These are phyloP conservation scores for Hericium rajendrae DNA, from an alignment of 768 basidiomycete species.

Conservation along the genomic window DNA sequence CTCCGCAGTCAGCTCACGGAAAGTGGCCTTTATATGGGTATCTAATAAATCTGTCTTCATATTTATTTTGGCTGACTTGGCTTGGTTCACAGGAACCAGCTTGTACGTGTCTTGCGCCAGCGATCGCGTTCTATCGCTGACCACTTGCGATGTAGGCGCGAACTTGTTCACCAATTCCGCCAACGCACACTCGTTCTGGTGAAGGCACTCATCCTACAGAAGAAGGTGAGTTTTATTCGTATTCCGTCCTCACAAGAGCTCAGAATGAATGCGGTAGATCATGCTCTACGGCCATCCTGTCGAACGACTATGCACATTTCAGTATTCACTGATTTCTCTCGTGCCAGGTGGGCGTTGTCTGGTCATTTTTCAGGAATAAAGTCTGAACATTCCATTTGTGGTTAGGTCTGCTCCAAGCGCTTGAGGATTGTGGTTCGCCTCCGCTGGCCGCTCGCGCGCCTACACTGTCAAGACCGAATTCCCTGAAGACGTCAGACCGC, in stretches of 20 bases:
- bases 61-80: slow-evolving; percentile 7
- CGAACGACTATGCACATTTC: slow-evolving; percentile 91
- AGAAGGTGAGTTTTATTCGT: slow-evolving; percentile 47
- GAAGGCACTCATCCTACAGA: slow-evolving; percentile 90
- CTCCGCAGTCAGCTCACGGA: slow-evolving; percentile 79
- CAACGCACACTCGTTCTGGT: slow-evolving; percentile 89
- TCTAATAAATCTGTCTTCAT: slow-evolving; percentile 14
- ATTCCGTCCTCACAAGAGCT: neutral
- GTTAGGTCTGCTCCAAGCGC: slow-evolving; percentile 72
- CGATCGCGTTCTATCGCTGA: neutral
- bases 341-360: slow-evolving; percentile 57
- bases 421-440: slow-evolving; percentile 90
- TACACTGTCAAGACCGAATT: slow-evolving; percentile 63
- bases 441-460: slow-evolving; percentile 54
- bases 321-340: slow-evolving; percentile 92
- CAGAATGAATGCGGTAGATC: slow-evolving; percentile 41
- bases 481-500: slow-evolving; percentile 79
- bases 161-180: slow-evolving; percentile 88
- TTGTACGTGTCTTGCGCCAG: slow-evolving; percentile 31
- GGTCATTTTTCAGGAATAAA: too few species aligned
- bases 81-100: slow-evolving; percentile 45
- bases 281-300: slow-evolving; percentile 97
- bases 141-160: slow-evolving; percentile 47
- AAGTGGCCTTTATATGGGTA: slow-evolving; percentile 92
- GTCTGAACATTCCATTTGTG: neutral